Base-by-base conservation (phyloP, 306 rosid species). In the Castanea sativa region DNA sequence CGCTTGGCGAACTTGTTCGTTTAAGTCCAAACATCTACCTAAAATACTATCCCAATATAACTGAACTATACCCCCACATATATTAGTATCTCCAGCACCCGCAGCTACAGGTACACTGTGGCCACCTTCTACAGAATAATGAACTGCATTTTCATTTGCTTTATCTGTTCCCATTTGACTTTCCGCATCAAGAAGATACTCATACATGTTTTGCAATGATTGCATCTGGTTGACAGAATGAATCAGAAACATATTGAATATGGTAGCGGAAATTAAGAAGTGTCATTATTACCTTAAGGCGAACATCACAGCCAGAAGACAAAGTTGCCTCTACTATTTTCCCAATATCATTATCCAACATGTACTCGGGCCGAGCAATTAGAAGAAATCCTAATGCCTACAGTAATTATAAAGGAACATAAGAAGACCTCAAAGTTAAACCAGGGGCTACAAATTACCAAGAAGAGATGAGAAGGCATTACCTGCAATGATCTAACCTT, bases 71-170 rank as follows among this genome's bases (percentile, higher is more conserved):
- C 99, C 99, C 73, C 99, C 99, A 21, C 99, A 95, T 33, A 95
- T 93, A 89, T 95, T 95, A 69, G 99, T 95, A 88, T 95, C 99
- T 73, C 99, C 99, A 2, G 99, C 99, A 73, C 99, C 99, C 0
- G 98, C 98, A 89, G 99, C 99, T 85, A 93, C 99, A 57, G 99
- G 97, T 61, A 95, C 99, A 78, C 79, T 86, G 69, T 89, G 85
- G 76, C 87, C 91, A 56, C 88, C 92, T 84, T 90, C 94, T 35
- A 79, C 88, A 56, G 94, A 60, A 81, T 61, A 76, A 53, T 84
- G 72, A 68, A 84, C 83, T 71, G 65, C 85, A 69, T 82, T 82
- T 49, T 86, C 83, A 83, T 83, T 71, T 55, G 85, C 74, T 59
- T 84, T 79, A 71, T 86, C 98, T 69, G 86, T 77, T 84, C 83